Evolutionary conservation across 257 asterid genomes (phyloP).

Genomic region (Capsicum rhomboideum): DNA sequence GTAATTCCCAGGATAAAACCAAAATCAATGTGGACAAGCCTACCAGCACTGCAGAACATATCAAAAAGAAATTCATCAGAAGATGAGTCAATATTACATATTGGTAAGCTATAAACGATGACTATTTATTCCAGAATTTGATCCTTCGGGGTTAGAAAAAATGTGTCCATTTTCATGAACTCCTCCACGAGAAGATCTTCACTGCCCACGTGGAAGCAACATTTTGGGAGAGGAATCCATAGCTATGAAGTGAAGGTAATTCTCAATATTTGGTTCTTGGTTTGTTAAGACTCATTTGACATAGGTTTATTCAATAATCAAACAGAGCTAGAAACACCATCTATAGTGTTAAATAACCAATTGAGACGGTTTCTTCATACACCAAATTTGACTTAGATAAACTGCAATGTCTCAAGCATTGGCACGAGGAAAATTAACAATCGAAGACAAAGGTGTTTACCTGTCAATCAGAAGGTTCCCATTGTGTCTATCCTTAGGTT

Average conservation of each 20-base stretch:
- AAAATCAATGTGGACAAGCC: slow-evolving; percentile 98
- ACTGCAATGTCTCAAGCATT: not conserved
- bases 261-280: too few relatives aligned
- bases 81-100: not conserved
- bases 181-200: not conserved
- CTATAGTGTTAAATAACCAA: not conserved
- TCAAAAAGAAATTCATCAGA: not conserved
- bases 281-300: too few relatives aligned
- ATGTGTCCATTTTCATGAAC: not conserved
- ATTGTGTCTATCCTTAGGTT: slow-evolving; percentile 96
- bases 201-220: not conserved
- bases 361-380: not conserved
- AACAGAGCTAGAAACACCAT: not conserved
- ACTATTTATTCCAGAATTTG: not conserved
- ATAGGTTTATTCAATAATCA: too few relatives aligned
- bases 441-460: slow-evolving; percentile 30
- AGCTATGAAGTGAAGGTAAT: too few relatives aligned
- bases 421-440: not conserved
- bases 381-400: not conserved
- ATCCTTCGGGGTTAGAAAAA: not conserved
- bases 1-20: slow-evolving; percentile 95
- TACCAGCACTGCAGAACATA: slow-evolving; percentile 44
- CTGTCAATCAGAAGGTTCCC: slow-evolving; percentile 94
- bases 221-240: not conserved
- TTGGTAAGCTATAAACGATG: not conserved